Evolutionary conservation across 2,329 filamentous ascomycete species (phyloP), one percentile per base, ranked within the genome.

Genomic region (Dactylellina sp.): DNA sequence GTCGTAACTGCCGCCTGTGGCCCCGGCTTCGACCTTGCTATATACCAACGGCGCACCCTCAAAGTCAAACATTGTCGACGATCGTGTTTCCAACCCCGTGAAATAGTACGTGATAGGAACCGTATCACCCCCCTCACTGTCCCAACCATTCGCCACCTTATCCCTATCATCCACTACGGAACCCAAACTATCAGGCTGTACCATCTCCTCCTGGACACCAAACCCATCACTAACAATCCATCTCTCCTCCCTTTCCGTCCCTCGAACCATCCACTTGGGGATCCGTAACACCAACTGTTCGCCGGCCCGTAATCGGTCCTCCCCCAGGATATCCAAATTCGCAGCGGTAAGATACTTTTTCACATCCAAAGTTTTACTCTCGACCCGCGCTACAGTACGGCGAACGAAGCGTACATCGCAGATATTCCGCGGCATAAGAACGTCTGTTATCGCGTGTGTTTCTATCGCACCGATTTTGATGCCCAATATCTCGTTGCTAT

Each of bases 321-420:
- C 61, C 9, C 70, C 70, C 7, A 74, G 47, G 6, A 74, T 49
- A 16, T 74, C 70, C 5, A 74, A 42, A 25, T 66, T 37, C 16
- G 70, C 61, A 1, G 28, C 16, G 18, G 37, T 24, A 11, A 74
- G 47, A 42, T 74, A 74, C 1, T 47, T 11, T 35, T 57, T 60
- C 1, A 74, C 42, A 6, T 60, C 40, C 1, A n/a, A n/a, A 2
- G 70, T 74, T 37, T 52, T 66, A 1, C 49, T 42, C 28, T 74
- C 61, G 6, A 74, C 46, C 28, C 56, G 46, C 11, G 47, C 61
- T 22, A 74, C 6, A 7, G 40, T 46, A 6, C 61, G 20, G 2
- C 46, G 44, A 7, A 66, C 42, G 61, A 78, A 78, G 9, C 77
- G 57, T 2, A 78, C 25, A 50, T 78, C 77, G 59, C 76, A 76